Conservation (phyloP, 352 stramenopile genomes). For the Phytophthora litchii region DNA sequence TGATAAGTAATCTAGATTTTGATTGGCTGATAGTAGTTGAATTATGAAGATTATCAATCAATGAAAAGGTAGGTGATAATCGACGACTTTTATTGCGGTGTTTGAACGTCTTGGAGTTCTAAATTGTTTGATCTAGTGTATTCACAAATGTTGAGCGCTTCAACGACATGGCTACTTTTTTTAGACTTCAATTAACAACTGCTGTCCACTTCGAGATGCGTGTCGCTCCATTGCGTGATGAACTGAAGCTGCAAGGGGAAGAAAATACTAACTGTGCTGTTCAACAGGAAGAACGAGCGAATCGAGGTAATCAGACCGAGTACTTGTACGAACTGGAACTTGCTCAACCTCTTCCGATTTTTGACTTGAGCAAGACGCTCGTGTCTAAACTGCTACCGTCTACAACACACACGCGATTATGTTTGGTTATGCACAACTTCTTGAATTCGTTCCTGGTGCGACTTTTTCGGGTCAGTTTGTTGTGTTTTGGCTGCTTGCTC, state of each 20-base stretch:
- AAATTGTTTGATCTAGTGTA: too few species aligned
- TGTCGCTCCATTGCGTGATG: constrained; percentile 1
- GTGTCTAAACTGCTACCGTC: constrained; percentile 12
- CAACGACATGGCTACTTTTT: constrained; percentile 2
- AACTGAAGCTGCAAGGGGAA: constrained; percentile 1
- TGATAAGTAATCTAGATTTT: too few species aligned
- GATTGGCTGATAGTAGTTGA: too few species aligned
- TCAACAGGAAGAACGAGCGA: not conserved
- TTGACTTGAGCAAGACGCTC: constrained; percentile 19
- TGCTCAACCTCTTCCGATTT: constrained; percentile 13
- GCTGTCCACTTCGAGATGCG: constrained; percentile 15
- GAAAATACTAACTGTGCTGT: not conserved
- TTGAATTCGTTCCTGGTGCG: constrained; percentile 18
- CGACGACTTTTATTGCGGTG: not conserved
- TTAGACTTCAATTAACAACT: not conserved
- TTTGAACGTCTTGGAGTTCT: too few species aligned
- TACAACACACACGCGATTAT: constrained; percentile 1
- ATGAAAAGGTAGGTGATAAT: not conserved
- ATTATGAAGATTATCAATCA: too few species aligned
- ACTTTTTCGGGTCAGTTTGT: constrained; percentile 22
- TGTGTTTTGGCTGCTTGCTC: constrained; percentile 17
- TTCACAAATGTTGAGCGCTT: too few species aligned
- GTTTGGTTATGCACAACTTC: constrained; percentile 8
- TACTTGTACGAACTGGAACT: constrained; percentile 25
- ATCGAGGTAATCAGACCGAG: not conserved